Evolutionary conservation across 2,329 filamentous ascomycete genomes (phyloP).

Genomic region (Cadophora sp.): DNA sequence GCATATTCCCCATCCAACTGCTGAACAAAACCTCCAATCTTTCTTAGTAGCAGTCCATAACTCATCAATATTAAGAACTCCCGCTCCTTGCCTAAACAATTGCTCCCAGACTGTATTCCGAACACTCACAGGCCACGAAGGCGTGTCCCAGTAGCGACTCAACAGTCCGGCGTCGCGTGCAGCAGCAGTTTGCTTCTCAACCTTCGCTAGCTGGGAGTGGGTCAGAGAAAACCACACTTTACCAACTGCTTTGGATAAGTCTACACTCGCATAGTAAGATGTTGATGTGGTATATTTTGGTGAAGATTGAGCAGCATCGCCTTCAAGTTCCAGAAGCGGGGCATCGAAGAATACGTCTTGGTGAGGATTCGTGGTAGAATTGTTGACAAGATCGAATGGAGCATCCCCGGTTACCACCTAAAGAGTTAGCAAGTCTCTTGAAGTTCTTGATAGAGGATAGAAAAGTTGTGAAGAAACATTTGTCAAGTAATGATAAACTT

Average conservation of each 20-base stretch:
- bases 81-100: constrained; percentile 59
- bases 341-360: constrained; percentile 71
- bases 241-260: constrained; percentile 61
- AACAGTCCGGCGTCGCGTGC: constrained; percentile 58
- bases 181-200: constrained; percentile 52
- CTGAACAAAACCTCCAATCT: constrained; percentile 25
- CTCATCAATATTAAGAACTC: constrained; percentile 66
- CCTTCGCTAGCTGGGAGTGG: constrained; percentile 48
- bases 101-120: constrained; percentile 61
- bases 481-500: neutral
- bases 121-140: constrained; percentile 56
- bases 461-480: too few relatives aligned
- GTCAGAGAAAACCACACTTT: constrained; percentile 54
- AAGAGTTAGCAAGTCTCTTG: neutral
- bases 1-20: constrained; percentile 9
- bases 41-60: constrained; percentile 44
- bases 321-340: constrained; percentile 51
- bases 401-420: constrained; percentile 68
- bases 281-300: constrained; percentile 56
- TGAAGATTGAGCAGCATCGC: constrained; percentile 30
- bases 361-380: constrained; percentile 50
- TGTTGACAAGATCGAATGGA: constrained; percentile 60
- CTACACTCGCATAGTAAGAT: constrained; percentile 68
- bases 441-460: too few relatives aligned
- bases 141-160: constrained; percentile 64